phyloP scores from a whole-genome alignment of 2,329 filamentous ascomycete genomes.

The Diaporthe helianthi region DNA sequence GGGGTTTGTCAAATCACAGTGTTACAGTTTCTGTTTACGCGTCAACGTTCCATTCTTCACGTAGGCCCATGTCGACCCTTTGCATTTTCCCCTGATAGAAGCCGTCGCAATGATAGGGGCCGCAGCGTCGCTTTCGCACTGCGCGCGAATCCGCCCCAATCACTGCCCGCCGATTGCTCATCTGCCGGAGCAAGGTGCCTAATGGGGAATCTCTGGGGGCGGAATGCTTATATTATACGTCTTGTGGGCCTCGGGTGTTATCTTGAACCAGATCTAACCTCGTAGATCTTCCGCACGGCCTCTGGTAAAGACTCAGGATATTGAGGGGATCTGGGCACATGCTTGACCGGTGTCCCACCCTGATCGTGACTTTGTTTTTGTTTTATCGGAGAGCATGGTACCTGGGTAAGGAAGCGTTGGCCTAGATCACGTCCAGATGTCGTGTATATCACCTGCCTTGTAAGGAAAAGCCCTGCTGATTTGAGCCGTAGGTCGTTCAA shows the following conservation, averaged over 20 bases:
- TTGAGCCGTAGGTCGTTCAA: not conserved
- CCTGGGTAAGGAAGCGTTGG: not conserved
- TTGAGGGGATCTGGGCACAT: not conserved
- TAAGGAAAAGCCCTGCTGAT: constrained; percentile 5
- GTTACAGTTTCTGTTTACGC: constrained; percentile 20
- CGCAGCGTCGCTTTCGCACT: not conserved
- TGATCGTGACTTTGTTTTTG: not conserved
- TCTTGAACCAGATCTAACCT: constrained; percentile 1
- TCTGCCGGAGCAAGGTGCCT: not conserved
- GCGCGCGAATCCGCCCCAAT: not conserved
- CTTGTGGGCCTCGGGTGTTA: constrained; percentile 5
- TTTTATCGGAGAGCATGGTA: not conserved
- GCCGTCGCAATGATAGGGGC: not conserved
- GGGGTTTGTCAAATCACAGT: constrained; percentile 1
- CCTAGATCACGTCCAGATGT: not conserved
- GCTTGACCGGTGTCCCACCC: constrained; percentile 6
- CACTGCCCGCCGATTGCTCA: constrained; percentile 8
- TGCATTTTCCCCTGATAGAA: not conserved
- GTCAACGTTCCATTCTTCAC: constrained; percentile 20
- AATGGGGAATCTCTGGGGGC: not conserved
- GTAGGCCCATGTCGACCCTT: not conserved
- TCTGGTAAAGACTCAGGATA: constrained; percentile 1
- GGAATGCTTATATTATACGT: constrained; percentile 22
- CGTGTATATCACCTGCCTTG: constrained; percentile 17
- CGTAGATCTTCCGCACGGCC: constrained; percentile 8